phyloP scores from a whole-genome alignment of 2,329 filamentous ascomycete species.

The Penicillium italicum region DNA sequence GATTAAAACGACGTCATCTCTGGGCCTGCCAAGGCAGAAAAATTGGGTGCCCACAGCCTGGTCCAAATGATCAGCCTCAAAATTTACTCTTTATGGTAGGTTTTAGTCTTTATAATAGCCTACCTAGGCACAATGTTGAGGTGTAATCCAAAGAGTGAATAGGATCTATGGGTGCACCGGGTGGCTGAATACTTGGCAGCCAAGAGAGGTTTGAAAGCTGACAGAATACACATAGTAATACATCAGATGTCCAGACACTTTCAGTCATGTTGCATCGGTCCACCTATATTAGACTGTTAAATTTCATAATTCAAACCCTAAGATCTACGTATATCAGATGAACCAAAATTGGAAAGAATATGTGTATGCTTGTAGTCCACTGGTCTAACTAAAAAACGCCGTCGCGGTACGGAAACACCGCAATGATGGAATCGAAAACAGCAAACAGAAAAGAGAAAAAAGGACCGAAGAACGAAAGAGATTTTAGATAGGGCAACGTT shows the following conservation, averaged over 20 bases:
- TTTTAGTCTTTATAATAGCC: too few relatives aligned
- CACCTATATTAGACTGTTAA: neutral
- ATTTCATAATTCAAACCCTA: neutral
- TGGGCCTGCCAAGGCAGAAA: slow-evolving; percentile 2
- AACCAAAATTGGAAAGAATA: neutral
- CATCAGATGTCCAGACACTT: neutral
- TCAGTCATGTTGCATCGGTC: neutral
- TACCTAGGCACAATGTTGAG: too few relatives aligned
- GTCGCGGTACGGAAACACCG: neutral
- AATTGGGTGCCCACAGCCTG: neutral
- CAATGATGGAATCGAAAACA: neutral
- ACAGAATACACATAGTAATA: neutral
- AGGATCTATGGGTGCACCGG: neutral
- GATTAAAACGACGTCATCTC: neutral
- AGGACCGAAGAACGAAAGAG: neutral
- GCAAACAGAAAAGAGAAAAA: neutral
- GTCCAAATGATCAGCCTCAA: neutral
- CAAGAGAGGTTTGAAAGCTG: neutral
- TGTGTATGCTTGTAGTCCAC: neutral
- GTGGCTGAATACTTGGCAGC: slow-evolving; percentile 6
- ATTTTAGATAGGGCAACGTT: neutral
- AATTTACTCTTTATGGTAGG: neutral
- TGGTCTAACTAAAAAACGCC: slow-evolving; percentile 6
- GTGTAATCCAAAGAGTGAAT: neutral
- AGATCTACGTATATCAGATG: neutral